phyloP scores from a whole-genome alignment of 2,329 filamentous ascomycete genomes.

The Colletotrichum paranaense region DNA sequence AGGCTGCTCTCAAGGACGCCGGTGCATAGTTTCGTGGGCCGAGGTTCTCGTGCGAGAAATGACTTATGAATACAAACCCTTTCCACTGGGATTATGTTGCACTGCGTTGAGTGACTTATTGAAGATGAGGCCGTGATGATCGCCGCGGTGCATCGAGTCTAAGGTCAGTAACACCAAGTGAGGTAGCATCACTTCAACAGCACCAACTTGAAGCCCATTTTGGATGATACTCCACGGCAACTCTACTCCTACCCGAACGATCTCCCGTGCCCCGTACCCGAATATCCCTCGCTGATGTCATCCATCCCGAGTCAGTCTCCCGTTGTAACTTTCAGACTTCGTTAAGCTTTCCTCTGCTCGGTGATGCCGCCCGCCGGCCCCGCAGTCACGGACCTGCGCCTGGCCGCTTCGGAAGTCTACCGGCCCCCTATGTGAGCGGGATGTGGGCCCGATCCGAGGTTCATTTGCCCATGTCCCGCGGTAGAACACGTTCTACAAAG shows the following conservation, averaged over 20 bases:
- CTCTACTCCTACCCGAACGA: neutral
- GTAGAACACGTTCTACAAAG: neutral
- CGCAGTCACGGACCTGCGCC: neutral
- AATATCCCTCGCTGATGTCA: neutral
- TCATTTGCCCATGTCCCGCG: neutral
- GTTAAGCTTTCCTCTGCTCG: slow-evolving; percentile 3
- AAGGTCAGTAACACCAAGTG: no score
- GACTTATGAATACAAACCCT: neutral
- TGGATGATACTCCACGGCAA: neutral
- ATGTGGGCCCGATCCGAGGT: neutral
- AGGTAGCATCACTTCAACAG: neutral
- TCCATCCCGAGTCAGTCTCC: slow-evolving; percentile 13
- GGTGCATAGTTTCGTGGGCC: slow-evolving; percentile 11
- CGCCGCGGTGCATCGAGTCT: no score
- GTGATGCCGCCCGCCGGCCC: neutral
- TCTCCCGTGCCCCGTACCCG: neutral
- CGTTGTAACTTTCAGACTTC: neutral
- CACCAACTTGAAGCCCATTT: neutral
- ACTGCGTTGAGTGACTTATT: neutral
- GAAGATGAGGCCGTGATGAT: no score
- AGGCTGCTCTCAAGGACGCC: slow-evolving; percentile 31
- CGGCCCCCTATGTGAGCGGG: neutral
- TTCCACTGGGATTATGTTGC: neutral
- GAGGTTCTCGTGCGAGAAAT: neutral
- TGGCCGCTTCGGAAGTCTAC: neutral